Evolutionary conservation across 2,329 filamentous ascomycete genomes (phyloP).

Genomic region (Huntiella moniliformis): DNA sequence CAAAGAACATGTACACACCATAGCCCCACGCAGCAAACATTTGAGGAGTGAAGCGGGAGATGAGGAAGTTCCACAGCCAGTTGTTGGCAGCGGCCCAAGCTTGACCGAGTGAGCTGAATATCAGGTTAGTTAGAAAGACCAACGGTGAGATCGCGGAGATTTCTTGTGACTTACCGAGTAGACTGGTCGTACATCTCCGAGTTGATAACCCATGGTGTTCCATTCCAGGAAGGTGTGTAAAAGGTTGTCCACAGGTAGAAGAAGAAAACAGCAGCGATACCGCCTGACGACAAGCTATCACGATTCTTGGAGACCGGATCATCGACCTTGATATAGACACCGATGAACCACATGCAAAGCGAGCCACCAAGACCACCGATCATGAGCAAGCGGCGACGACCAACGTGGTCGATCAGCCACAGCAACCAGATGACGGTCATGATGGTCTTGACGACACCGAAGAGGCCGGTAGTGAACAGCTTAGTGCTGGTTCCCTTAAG

Average conservation of each 20-base stretch:
- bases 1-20: constrained; percentile 48
- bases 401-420: constrained; percentile 56
- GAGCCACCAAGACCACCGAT: constrained; percentile 50
- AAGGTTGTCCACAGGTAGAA: constrained; percentile 48
- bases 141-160: constrained; percentile 37
- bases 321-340: constrained; percentile 20
- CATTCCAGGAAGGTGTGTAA: constrained; percentile 53
- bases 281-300: constrained; percentile 23
- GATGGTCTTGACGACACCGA: constrained; percentile 56
- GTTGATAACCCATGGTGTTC: constrained; percentile 54
- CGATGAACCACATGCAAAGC: constrained; percentile 48
- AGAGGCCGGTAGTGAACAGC: constrained; percentile 50
- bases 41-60: constrained; percentile 46
- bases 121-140: constrained; percentile 14
- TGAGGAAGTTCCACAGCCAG: constrained; percentile 56
- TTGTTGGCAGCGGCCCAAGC: constrained; percentile 53
- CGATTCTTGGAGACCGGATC: constrained; percentile 33
- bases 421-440: constrained; percentile 11
- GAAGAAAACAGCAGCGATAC: constrained; percentile 49
- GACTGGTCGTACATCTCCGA: constrained; percentile 33
- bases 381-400: constrained; percentile 50
- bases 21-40: constrained; percentile 42
- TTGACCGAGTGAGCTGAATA: constrained; percentile 9
- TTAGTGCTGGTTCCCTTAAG: constrained; percentile 26
- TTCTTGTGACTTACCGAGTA: constrained; percentile 27